phyloP scores from a whole-genome alignment of 805 yeast species.

The Candida silvicultrix region DNA sequence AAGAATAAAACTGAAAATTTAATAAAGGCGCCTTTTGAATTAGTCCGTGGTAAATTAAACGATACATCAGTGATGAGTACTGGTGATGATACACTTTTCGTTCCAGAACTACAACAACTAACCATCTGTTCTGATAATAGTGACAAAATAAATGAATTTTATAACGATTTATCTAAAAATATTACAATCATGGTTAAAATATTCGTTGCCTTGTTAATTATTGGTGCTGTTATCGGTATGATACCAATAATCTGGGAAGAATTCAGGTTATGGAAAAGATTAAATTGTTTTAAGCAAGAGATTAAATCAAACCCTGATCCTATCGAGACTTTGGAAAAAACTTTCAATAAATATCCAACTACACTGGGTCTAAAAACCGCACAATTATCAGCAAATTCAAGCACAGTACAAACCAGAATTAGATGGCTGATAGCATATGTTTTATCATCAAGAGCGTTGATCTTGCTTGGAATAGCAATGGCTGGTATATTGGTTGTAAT shows the following conservation, averaged over 20 bases:
- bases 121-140: constrained; percentile 35
- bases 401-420: constrained; percentile 17
- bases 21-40: constrained; percentile 55
- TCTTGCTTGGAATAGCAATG: constrained; percentile 46
- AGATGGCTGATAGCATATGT: constrained; percentile 36
- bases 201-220: constrained; percentile 31
- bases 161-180: constrained; percentile 21
- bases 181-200: constrained; percentile 32
- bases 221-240: constrained; percentile 36
- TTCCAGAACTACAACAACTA: constrained; percentile 30
- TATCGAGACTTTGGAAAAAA: constrained; percentile 17
- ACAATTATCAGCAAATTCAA: neutral
- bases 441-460: constrained; percentile 45
- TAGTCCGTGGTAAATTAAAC: constrained; percentile 35
- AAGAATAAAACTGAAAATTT: constrained; percentile 49
- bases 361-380: constrained; percentile 14
- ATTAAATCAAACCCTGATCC: constrained; percentile 10
- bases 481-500: constrained; percentile 49
- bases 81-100: constrained; percentile 25
- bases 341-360: constrained; percentile 18
- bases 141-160: constrained; percentile 33
- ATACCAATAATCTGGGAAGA: constrained; percentile 41
- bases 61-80: constrained; percentile 19
- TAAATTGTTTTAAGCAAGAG: constrained; percentile 27
- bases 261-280: constrained; percentile 39